phyloP scores from a whole-genome alignment of 2,329 filamentous ascomycete genomes.

The Albophoma yamanashiensis region DNA sequence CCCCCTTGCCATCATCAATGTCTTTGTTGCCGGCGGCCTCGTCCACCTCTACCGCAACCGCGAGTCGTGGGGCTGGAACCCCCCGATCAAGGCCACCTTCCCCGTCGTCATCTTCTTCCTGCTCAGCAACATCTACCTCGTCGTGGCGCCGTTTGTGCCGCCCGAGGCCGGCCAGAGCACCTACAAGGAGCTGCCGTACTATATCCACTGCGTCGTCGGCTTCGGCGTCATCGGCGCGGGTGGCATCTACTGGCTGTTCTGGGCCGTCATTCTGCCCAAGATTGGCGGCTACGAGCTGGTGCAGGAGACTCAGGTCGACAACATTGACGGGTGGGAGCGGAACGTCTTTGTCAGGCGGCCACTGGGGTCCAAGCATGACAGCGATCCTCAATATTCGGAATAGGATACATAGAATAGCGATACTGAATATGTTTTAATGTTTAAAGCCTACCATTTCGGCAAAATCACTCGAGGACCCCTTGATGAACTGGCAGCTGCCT shows the following conservation, averaged over 20 bases:
- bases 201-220: slow-evolving; percentile 46
- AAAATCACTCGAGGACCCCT: background rate
- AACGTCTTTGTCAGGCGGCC: slow-evolving; percentile 40
- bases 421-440: background rate
- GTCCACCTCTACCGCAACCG: slow-evolving; percentile 42
- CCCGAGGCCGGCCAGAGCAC: slow-evolving; percentile 39
- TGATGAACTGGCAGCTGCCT: too few species aligned
- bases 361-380: slow-evolving; percentile 1
- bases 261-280: slow-evolving; percentile 40
- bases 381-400: background rate
- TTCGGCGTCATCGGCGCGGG: slow-evolving; percentile 42
- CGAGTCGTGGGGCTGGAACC: slow-evolving; percentile 37
- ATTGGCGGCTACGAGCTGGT: slow-evolving; percentile 45
- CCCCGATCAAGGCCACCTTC: slow-evolving; percentile 42
- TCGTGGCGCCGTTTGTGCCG: slow-evolving; percentile 47
- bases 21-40: slow-evolving; percentile 41
- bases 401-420: background rate
- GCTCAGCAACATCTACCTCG: slow-evolving; percentile 49
- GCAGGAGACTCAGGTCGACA: slow-evolving; percentile 41
- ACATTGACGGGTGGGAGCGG: slow-evolving; percentile 52
- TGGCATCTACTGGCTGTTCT: slow-evolving; percentile 45
- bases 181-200: slow-evolving; percentile 44
- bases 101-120: slow-evolving; percentile 49
- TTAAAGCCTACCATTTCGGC: background rate
- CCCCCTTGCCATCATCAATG: slow-evolving; percentile 47